These are phyloP conservation scores for Escallonia rubra DNA, from an alignment of 129 eudicot species.

Conservation along the genomic window DNA sequence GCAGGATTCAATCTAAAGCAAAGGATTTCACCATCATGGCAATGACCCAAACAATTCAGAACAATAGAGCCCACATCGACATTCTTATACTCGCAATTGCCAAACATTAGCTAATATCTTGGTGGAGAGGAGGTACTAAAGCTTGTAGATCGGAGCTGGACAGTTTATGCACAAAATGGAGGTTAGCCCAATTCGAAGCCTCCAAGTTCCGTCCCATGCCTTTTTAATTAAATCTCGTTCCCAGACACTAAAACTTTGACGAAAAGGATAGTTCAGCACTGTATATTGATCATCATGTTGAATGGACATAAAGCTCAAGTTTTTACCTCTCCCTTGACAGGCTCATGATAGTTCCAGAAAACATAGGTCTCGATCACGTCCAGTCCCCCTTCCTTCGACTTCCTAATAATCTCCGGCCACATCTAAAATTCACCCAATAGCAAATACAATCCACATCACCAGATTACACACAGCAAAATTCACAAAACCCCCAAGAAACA, in stretches of 20 bases:
- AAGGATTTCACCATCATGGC: too few species aligned
- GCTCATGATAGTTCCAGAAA: constrained; percentile 87
- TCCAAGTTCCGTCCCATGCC: too few species aligned
- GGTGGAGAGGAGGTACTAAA: too few species aligned
- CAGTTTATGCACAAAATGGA: too few species aligned
- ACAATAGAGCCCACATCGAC: too few species aligned
- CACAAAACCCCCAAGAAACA: not conserved
- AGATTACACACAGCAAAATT: constrained; percentile 1
- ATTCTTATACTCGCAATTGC: too few species aligned
- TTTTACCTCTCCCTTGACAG: constrained; percentile 68
- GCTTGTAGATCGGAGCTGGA: too few species aligned
- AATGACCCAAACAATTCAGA: too few species aligned
- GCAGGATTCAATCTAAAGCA: too few species aligned
- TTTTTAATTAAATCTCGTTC: too few species aligned
- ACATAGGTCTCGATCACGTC: constrained; percentile 77
- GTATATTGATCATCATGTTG: not conserved
- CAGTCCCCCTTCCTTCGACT: constrained; percentile 80
- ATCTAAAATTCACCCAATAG: constrained; percentile 33
- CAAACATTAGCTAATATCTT: too few species aligned
- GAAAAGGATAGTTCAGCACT: not conserved
- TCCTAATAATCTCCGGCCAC: constrained; percentile 65
- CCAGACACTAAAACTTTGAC: not conserved
- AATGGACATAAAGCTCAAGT: not conserved
- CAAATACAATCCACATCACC: constrained; percentile 7
- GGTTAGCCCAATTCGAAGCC: too few species aligned